Evolutionary conservation across 2,329 filamentous ascomycete species (phyloP), one percentile per base, ranked within the genome.

Genomic region (Sarocladium oryzae): DNA sequence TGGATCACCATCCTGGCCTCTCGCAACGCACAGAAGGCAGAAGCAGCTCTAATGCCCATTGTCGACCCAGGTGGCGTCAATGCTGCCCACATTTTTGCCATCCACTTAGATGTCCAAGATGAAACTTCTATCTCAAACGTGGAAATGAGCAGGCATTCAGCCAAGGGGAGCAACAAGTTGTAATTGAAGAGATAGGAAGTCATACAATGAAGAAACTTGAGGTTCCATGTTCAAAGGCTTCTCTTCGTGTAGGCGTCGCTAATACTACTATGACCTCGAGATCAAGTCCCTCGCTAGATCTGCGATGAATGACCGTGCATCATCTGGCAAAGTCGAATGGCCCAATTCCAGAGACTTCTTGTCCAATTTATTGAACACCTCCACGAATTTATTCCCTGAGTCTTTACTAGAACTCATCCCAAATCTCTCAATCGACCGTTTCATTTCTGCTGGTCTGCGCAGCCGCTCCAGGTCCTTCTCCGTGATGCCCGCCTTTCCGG

Each of bases 1-100:
- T n/a, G n/a, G n/a, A n/a, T n/a, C n/a, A n/a, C n/a, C 33, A 64
- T 62, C 55, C 61, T 69, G 24, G 59, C 61, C 43, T 55, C 68
- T 50, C 64, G 65, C 58, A 66, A 69, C 55, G 53, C 67, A 53
- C 53, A 60, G 51, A 28, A 37, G 2, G 40, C 21, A 16, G n/a
- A 8, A 48, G 11, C 57, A 57, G 9, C 56, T 62, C n/a, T 43
- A 50, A 28, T 32, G 26, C 8, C 26, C 52, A 46, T 32, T 3
- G 18, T 20, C 35, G 40, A 45, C 30, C 4, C 40, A 23, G 40
- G 30, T n/a, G 35, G 51, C 55, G 18, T 45, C 52, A 8, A 35
- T 40, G 16, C 26, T 3, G 7, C 37, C 53, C n/a, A 40, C 51
- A 33, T 55, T 2, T 45, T 57, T 3, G 51, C 49, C 1, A 26